These are phyloP conservation scores for Fraxinus dipetala DNA, from an alignment of 305 asterid genomes.

Conservation along the genomic window DNA sequence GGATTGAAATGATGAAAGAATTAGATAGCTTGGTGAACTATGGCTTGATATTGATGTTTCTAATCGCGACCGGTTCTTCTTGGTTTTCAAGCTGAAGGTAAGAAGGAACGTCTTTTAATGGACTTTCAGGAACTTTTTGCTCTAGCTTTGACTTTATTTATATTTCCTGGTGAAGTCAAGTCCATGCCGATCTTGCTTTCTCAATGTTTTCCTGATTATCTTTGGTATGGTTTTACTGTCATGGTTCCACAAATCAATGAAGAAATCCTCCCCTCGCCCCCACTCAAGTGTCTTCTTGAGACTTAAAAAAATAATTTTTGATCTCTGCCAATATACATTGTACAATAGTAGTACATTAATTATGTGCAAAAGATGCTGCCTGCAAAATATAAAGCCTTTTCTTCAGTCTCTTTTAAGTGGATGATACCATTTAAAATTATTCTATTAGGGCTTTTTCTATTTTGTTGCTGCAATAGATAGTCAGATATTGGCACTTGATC, in stretches of 20 bases:
- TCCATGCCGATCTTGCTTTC: background rate
- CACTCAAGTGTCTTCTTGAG: background rate
- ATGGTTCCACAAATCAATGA: background rate
- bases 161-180: background rate
- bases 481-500: background rate
- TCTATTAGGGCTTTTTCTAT: background rate
- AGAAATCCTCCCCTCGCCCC: background rate
- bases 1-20: constrained; percentile 42
- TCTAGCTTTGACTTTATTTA: background rate
- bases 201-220: background rate
- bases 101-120: constrained; percentile 22
- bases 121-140: background rate
- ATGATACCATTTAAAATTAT: background rate
- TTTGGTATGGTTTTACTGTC: background rate
- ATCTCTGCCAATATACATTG: background rate
- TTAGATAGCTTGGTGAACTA: constrained; percentile 59
- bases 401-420: background rate
- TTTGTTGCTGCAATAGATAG: background rate
- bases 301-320: background rate
- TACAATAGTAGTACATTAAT: background rate
- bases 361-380: background rate
- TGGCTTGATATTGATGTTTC: constrained; percentile 61
- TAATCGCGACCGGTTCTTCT: constrained; percentile 55
- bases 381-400: background rate
- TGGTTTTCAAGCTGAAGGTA: constrained; percentile 60